Conservation (phyloP, 2,329 filamentous ascomycete species). For the Cercospora sp. region DNA sequence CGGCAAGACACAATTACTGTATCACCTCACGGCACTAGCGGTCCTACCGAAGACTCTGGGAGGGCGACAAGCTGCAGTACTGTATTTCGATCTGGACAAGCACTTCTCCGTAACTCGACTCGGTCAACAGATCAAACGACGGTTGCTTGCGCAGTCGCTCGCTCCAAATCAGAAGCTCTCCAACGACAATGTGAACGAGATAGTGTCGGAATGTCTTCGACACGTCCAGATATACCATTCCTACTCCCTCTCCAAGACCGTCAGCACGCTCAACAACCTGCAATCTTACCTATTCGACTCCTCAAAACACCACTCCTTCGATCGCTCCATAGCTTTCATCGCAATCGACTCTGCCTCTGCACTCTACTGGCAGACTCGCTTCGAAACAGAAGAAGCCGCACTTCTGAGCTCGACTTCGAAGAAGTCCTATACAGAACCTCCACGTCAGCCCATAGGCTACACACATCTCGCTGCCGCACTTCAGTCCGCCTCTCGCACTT, state of each 20-base stretch:
- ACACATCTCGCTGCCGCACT: constrained; percentile 28
- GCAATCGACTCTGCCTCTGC: constrained; percentile 57
- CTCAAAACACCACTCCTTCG: constrained; percentile 48
- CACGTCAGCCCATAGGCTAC: constrained; percentile 19
- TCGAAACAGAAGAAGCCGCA: constrained; percentile 41
- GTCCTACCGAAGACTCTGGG: constrained; percentile 52
- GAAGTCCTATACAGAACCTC: not conserved
- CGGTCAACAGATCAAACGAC: constrained; percentile 38
- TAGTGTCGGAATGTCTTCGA: constrained; percentile 46
- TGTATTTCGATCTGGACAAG: constrained; percentile 59
- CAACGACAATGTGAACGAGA: constrained; percentile 11
- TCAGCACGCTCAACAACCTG: constrained; percentile 52
- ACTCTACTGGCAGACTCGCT: constrained; percentile 58
- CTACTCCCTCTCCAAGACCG: constrained; percentile 52
- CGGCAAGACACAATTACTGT: constrained; percentile 62
- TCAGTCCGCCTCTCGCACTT: constrained; percentile 19
- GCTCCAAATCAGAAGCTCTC: not conserved
- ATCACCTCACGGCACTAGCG: constrained; percentile 55
- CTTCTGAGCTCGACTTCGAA: constrained; percentile 19
- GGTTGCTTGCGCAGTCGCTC: constrained; percentile 4
- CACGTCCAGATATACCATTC: constrained; percentile 63
- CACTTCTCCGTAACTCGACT: constrained; percentile 56
- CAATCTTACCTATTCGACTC: constrained; percentile 53
- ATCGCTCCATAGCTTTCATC: constrained; percentile 52
- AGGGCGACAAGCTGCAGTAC: constrained; percentile 53